A percentile compares a stretch with the other conserved stretches of the same genome.
Conservation (phyloP, 306 rosid genomes). For the Quercus cerris region DNA sequence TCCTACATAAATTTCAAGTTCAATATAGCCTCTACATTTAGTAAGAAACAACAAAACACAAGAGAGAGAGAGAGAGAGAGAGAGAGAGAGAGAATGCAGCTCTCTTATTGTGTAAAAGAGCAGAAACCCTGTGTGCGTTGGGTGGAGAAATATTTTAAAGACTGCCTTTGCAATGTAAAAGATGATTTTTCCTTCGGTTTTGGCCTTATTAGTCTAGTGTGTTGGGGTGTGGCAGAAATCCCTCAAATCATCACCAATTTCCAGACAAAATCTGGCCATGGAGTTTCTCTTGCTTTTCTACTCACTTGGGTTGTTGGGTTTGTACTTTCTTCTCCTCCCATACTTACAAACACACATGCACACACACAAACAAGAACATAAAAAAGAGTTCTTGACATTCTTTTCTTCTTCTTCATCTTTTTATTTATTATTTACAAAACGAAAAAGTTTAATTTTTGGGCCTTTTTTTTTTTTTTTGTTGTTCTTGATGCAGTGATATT, state of each 20-base stretch:
- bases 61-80: not conserved
- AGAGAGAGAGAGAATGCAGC: constrained; percentile 36
- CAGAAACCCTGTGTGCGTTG: constrained; percentile 61
- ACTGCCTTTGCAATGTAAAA: constrained; percentile 69
- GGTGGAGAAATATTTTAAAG: constrained; percentile 68
- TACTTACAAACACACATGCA: not conserved
- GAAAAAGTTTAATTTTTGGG: too few relatives aligned
- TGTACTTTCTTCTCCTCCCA: not conserved
- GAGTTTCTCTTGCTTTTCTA: constrained; percentile 83
- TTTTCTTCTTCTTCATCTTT: too few relatives aligned
- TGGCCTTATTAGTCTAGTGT: constrained; percentile 58
- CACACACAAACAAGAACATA: not conserved
- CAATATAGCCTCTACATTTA: too few relatives aligned
- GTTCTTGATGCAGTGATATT: constrained; percentile 50
- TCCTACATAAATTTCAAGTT: not conserved
- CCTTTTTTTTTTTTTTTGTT: too few relatives aligned
- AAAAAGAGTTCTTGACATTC: not conserved
- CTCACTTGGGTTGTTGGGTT: constrained; percentile 98
- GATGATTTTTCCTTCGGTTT: constrained; percentile 72
- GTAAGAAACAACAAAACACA: too few relatives aligned
- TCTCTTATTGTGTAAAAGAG: constrained; percentile 62
- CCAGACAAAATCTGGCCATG: constrained; percentile 76
- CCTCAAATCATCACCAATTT: constrained; percentile 93
- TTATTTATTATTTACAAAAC: too few relatives aligned
- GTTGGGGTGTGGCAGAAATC: constrained; percentile 91